phyloP scores from a whole-genome alignment of 2,329 filamentous ascomycete species.

The Leptodontidium sp. region DNA sequence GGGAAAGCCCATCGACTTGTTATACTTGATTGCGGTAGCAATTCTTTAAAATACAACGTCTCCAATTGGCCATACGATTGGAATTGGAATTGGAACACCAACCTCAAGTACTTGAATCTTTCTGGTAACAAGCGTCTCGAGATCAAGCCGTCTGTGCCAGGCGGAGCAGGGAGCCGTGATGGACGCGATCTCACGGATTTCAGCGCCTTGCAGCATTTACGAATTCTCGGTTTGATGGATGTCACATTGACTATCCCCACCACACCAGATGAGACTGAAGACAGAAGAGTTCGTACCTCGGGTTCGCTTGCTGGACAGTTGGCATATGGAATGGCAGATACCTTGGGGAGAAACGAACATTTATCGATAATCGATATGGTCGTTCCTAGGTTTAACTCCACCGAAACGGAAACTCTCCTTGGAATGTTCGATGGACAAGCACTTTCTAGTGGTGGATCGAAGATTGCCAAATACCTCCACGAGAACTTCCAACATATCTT shows the following conservation, averaged over 20 bases:
- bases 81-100: constrained; percentile 99
- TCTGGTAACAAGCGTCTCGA: constrained; percentile 97
- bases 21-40: constrained; percentile 93
- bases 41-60: constrained; percentile 96
- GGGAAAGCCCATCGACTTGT: constrained; percentile 92
- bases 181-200: constrained; percentile 86
- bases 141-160: constrained; percentile 80
- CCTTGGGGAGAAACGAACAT: constrained; percentile 90
- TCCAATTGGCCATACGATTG: constrained; percentile 99
- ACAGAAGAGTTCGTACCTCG: constrained; percentile 94
- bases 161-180: constrained; percentile 72
- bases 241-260: constrained; percentile 93
- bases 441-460: constrained; percentile 88
- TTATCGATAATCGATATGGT: constrained; percentile 96
- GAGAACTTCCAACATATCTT: constrained; percentile 94
- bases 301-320: constrained; percentile 91
- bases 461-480: constrained; percentile 95
- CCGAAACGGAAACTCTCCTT: constrained; percentile 87
- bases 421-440: constrained; percentile 97
- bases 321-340: constrained; percentile 97
- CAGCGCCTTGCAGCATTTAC: constrained; percentile 80
- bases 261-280: constrained; percentile 94
- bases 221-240: constrained; percentile 95
- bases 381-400: constrained; percentile 88
- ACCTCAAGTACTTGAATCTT: constrained; percentile 92